Evolutionary conservation across 2,329 filamentous ascomycete genomes (phyloP).

Genomic region (Fusarium hostae): DNA sequence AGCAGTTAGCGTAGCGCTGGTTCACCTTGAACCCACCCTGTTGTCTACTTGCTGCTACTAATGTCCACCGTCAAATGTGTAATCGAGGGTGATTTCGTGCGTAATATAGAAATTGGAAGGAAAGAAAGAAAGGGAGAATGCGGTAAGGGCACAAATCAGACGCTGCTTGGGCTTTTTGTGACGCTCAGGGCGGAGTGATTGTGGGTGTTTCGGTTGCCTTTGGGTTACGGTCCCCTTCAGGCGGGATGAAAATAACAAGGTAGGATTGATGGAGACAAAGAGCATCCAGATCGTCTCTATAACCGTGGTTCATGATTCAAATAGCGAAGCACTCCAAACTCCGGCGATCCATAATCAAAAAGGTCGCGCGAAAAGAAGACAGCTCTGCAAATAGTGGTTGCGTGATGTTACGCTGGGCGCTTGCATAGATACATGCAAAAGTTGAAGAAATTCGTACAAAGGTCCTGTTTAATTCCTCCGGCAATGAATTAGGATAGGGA

Average conservation of each 20-base stretch:
- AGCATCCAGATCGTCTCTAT: constrained; percentile 43
- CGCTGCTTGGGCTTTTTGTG: background rate
- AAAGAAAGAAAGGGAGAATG: background rate
- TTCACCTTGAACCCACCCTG: background rate
- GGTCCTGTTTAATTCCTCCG: constrained; percentile 20
- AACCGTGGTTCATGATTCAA: constrained; percentile 39
- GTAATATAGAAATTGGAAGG: constrained; percentile 28
- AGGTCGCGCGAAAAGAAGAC: constrained; percentile 12
- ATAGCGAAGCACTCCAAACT: constrained; percentile 40
- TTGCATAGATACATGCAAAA: constrained; percentile 2
- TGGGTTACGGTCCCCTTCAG: constrained; percentile 5
- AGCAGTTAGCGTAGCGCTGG: constrained; percentile 18
- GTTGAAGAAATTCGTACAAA: constrained; percentile 27
- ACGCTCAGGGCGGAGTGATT: background rate
- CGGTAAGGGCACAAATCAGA: constrained; percentile 3
- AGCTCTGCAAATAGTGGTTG: background rate
- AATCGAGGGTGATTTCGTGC: constrained; percentile 14
- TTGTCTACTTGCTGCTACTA: constrained; percentile 3
- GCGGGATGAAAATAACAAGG: constrained; percentile 4
- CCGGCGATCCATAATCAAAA: constrained; percentile 36
- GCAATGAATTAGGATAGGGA: constrained; percentile 14
- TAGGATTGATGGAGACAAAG: constrained; percentile 12
- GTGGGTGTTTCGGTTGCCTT: background rate
- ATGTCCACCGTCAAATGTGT: background rate
- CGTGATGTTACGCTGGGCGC: background rate